phyloP scores from a whole-genome alignment of 345 rosid species.

The Eucalyptus cladocalyx region DNA sequence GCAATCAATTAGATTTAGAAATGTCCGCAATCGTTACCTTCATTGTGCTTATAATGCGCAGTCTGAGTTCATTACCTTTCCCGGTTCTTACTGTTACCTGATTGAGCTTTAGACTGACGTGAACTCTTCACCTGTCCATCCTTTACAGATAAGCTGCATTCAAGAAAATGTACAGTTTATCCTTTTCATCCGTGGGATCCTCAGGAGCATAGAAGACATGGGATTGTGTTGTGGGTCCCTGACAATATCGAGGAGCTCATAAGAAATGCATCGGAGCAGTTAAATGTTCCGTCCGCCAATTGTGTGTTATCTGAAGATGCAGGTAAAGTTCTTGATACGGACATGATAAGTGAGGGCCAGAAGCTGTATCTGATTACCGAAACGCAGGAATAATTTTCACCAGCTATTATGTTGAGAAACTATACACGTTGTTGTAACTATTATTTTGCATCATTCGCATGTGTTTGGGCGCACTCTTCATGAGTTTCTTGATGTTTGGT shows the following conservation, averaged over 20 bases:
- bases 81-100: not conserved
- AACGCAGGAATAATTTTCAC: not conserved
- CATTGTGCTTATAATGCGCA: not conserved
- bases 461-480: not conserved
- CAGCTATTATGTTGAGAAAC: not conserved
- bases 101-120: not conserved
- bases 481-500: not conserved
- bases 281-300: conserved; percentile 15
- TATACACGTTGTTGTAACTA: not conserved
- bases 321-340: conserved; percentile 56
- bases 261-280: conserved; percentile 31
- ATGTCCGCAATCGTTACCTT: not conserved
- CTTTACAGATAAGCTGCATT: conserved; percentile 23
- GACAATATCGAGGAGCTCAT: conserved; percentile 41
- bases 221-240: conserved; percentile 70
- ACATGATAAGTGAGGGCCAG: conserved; percentile 62
- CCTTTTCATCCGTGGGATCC: conserved; percentile 56
- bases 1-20: not conserved
- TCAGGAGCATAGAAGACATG: conserved; percentile 33
- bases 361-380: conserved; percentile 50
- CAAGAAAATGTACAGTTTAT: conserved; percentile 61
- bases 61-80: not conserved
- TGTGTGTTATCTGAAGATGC: conserved; percentile 56
- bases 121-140: not conserved
- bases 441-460: not conserved